Base-by-base conservation (phyloP, 1,139 yeast genomes). In the Scheffersomyces parashehatae region DNA sequence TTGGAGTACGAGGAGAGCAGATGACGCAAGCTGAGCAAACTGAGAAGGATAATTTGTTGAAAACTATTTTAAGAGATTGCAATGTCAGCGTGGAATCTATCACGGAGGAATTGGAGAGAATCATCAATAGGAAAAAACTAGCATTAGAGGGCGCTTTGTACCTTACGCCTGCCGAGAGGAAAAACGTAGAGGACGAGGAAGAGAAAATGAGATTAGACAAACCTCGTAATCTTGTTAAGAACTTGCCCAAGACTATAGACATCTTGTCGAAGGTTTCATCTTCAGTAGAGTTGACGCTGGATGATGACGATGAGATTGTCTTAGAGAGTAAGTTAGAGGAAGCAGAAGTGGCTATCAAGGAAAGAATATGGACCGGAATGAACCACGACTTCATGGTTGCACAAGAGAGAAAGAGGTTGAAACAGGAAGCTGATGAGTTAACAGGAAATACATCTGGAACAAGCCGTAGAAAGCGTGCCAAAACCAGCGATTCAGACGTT, bases 311-410 rank as follows among this genome's bases (percentile, higher is more conserved):
- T 53, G 97, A 90, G 9, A 45, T 46, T 11, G 51, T 51, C 7
- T 32, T 58, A 87, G 81, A 15, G 96, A 90, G 55, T 69, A 59
- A 88, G 39, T 68, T 93, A 43, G 76, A 80, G 3, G 82, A 79
- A 39, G 86, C 82, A 38, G 97, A 93, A 52, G 76, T 82, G 10
- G 53, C 43, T 66, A 71, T 83, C 56, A 91, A 88, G 64, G 90
- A 88, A 52, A 75, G 85, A 48, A 80, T 90, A 5, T 93, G 99
- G 98, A 81, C 87, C 44, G 90, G 95, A 1, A 73, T 88, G 42
- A 89, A 93, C 64, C 88, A 87, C 47, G 98, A 91, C 29, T 95
- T 83, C 57, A 70, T 93, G 46, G 65, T 89, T 24, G 95, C 85
- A 41, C 96, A 89, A 64, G 98, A 93, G 56, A 81, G 81, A 54